These are phyloP conservation scores for Babjeviella inositovora DNA, from an alignment of 805 yeast genomes.

Conservation along the genomic window DNA sequence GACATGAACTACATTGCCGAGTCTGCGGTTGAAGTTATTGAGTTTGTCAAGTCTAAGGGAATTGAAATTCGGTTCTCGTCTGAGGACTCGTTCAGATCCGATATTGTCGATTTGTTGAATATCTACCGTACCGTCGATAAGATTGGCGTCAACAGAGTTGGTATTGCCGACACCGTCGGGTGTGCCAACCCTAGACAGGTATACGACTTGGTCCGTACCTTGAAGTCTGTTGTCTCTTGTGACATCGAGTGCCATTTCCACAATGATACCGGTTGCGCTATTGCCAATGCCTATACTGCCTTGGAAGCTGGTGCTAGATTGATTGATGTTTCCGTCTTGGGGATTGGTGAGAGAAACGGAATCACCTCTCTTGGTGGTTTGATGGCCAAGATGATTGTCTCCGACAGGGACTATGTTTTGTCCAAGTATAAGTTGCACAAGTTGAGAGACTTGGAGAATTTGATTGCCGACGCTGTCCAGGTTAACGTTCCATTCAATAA, in stretches of 20 bases:
- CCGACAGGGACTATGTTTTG: constrained; percentile 40
- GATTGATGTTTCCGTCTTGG: constrained; percentile 41
- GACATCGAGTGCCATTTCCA: constrained; percentile 50
- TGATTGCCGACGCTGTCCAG: constrained; percentile 42
- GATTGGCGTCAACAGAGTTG: constrained; percentile 45
- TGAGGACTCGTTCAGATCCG: constrained; percentile 46
- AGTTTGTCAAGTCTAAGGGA: constrained; percentile 43
- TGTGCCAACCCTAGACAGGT: constrained; percentile 53
- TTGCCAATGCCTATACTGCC: constrained; percentile 48
- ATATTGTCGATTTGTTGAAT: constrained; percentile 40
- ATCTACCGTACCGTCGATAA: constrained; percentile 46
- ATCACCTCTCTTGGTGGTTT: constrained; percentile 46
- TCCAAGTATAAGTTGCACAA: constrained; percentile 39
- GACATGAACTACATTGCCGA: constrained; percentile 45
- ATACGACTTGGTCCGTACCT: constrained; percentile 39
- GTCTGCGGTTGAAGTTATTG: constrained; percentile 40
- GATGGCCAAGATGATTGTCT: constrained; percentile 49
- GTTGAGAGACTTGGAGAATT: constrained; percentile 39
- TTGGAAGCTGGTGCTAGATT: constrained; percentile 46
- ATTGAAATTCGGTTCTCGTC: constrained; percentile 41
- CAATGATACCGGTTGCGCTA: constrained; percentile 49
- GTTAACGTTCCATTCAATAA: constrained; percentile 46
- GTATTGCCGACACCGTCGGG: constrained; percentile 50
- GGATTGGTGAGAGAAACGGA: constrained; percentile 52
- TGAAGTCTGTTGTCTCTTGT: constrained; percentile 38